Conservation (phyloP, 2,329 filamentous ascomycete species). For the Coniochaeta sp. region DNA sequence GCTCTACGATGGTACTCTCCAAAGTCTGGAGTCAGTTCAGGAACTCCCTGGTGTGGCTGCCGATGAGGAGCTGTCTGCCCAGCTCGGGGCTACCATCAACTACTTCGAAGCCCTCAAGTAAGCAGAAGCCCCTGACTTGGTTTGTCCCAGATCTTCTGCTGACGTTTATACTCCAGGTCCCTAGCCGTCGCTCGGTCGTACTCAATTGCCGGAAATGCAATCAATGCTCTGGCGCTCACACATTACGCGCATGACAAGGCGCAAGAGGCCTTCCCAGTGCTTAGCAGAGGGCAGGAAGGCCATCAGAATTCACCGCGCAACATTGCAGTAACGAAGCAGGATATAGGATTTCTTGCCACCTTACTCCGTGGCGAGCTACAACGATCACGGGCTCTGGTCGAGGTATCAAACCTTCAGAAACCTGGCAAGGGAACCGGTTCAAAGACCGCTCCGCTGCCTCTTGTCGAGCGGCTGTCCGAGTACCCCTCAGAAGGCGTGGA, state of each 20-base stretch:
- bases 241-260: constrained; percentile 62
- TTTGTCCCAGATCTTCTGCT: not conserved
- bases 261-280: constrained; percentile 38
- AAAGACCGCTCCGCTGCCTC: constrained; percentile 41
- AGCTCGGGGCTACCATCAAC: constrained; percentile 68
- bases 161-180: constrained; percentile 38
- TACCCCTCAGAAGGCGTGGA: constrained; percentile 68
- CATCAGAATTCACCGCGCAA: constrained; percentile 47
- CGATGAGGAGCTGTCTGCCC: constrained; percentile 66
- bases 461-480: constrained; percentile 68
- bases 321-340: constrained; percentile 56
- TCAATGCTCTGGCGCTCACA: constrained; percentile 80
- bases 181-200: constrained; percentile 83
- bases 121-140: constrained; percentile 18
- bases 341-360: constrained; percentile 50
- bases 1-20: constrained; percentile 82
- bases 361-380: constrained; percentile 67
- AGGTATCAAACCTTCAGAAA: constrained; percentile 62
- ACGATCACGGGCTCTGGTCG: constrained; percentile 78
- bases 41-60: constrained; percentile 86
- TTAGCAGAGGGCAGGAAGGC: constrained; percentile 30
- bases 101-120: constrained; percentile 91
- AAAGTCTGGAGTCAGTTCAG: constrained; percentile 84
- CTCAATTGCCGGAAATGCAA: constrained; percentile 60
- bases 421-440: constrained; percentile 33